Evolutionary conservation across 768 basidiomycete genomes (phyloP).

Genomic region (Psilocybe azurescens): DNA sequence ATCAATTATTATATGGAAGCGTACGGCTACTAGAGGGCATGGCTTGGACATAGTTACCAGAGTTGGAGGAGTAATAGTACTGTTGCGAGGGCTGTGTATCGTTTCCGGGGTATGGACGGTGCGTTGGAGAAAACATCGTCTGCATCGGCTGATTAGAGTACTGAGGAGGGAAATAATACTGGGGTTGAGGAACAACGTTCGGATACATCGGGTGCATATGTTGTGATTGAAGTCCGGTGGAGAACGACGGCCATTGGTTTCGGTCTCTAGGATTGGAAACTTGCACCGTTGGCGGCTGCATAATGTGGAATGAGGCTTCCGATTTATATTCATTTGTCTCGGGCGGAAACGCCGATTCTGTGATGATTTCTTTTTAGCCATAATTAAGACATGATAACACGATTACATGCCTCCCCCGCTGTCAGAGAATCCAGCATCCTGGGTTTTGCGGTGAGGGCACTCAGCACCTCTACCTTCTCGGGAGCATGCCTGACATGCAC

Average conservation of each 20-base stretch:
- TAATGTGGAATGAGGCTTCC: slow-evolving; percentile 2
- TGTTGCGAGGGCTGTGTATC: background rate
- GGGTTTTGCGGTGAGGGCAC: slow-evolving; percentile 46
- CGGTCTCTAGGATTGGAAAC: background rate
- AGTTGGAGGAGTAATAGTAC: background rate
- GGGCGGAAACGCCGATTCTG: background rate
- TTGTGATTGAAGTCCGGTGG: slow-evolving; percentile 11
- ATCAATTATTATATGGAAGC: background rate
- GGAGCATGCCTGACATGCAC: slow-evolving; percentile 48
- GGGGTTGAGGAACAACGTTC: slow-evolving; percentile 27
- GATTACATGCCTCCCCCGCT: slow-evolving; percentile 1
- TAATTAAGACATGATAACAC: too few species aligned
- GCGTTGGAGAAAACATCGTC: slow-evolving; percentile 4
- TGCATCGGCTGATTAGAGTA: slow-evolving; percentile 13
- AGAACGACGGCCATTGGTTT: slow-evolving; percentile 12
- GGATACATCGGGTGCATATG: slow-evolving; percentile 28
- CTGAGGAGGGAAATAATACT: slow-evolving; percentile 26
- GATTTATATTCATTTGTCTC: background rate
- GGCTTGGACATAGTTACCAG: background rate
- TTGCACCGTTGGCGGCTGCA: slow-evolving; percentile 2
- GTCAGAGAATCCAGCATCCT: slow-evolving; percentile 27
- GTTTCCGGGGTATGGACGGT: background rate
- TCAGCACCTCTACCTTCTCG: slow-evolving; percentile 50
- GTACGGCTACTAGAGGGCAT: background rate
- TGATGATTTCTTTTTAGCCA: background rate